Conservation (phyloP, 768 basidiomycete genomes). For the Dendrothele bispora region DNA sequence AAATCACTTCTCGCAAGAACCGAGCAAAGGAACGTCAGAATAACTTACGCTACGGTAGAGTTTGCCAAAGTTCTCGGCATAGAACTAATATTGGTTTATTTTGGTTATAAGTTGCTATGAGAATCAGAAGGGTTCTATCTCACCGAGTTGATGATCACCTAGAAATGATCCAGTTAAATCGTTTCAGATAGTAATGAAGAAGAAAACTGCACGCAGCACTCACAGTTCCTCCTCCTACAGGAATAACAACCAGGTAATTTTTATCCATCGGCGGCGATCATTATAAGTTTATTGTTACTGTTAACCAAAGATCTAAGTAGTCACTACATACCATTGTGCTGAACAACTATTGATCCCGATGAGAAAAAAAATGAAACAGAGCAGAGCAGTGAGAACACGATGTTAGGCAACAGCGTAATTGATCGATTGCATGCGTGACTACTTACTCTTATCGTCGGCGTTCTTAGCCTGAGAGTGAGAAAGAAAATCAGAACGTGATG, state of each 20-base stretch:
- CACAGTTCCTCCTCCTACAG: conserved; percentile 29
- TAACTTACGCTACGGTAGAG: conserved; percentile 33
- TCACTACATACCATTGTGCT: conserved; percentile 39
- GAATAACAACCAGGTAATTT: too few species aligned
- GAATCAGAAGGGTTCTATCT: conserved; percentile 2
- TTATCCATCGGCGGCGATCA: too few species aligned
- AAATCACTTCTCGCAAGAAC: background rate
- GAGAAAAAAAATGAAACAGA: background rate
- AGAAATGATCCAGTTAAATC: too few species aligned
- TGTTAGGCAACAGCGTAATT: too few species aligned
- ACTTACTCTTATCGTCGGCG: conserved; percentile 30
- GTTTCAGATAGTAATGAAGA: too few species aligned
- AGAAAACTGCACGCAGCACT: too few species aligned
- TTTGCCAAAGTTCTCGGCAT: conserved; percentile 39
- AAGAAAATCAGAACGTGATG: background rate
- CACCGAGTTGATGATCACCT: conserved; percentile 38
- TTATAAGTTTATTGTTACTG: too few species aligned
- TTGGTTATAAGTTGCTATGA: too few species aligned
- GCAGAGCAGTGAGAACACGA: background rate
- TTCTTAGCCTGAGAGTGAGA: conserved; percentile 21
- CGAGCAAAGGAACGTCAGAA: too few species aligned
- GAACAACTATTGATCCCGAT: conserved; percentile 27
- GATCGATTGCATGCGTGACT: background rate
- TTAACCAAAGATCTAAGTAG: too few species aligned
- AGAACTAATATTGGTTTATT: conserved; percentile 33